These are phyloP conservation scores for Hypholoma fasciculare DNA, from an alignment of 768 basidiomycete species.

Conservation along the genomic window DNA sequence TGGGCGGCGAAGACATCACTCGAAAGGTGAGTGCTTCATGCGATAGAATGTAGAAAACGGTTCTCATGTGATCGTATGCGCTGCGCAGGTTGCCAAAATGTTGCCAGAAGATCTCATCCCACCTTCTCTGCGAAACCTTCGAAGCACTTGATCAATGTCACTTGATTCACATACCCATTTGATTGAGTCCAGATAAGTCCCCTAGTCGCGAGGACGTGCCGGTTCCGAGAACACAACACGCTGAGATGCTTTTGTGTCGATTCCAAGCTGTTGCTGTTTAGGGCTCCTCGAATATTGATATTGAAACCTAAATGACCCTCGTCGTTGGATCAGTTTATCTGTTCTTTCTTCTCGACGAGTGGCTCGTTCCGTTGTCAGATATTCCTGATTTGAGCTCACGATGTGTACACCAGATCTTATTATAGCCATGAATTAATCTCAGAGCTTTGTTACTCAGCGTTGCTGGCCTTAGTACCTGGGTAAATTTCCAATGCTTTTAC, in stretches of 20 bases:
- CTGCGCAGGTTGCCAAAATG: conserved; percentile 33
- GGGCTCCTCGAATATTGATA: conserved; percentile 43
- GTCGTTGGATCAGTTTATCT: conserved; percentile 20
- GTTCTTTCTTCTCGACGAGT: conserved; percentile 26
- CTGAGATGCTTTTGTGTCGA: conserved; percentile 24
- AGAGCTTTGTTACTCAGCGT: too few relatives aligned
- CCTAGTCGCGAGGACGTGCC: conserved; percentile 8
- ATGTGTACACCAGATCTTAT: not conserved
- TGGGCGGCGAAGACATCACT: conserved; percentile 72
- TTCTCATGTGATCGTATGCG: conserved; percentile 6
- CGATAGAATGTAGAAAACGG: conserved; percentile 13
- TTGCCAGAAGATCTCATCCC: conserved; percentile 36
- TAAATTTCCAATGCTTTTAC: too few relatives aligned
- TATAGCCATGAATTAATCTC: not conserved
- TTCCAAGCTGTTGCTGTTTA: conserved; percentile 37
- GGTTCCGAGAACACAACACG: conserved; percentile 31
- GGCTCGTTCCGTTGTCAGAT: conserved; percentile 77
- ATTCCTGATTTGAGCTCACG: conserved; percentile 15
- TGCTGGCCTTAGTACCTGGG: too few relatives aligned
- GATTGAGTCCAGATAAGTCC: too few relatives aligned
- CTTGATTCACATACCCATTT: not conserved
- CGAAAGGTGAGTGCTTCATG: conserved; percentile 47
- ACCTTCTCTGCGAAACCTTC: conserved; percentile 14
- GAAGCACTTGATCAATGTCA: conserved; percentile 6
- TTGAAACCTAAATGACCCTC: conserved; percentile 62